Base-by-base conservation (phyloP, 768 basidiomycete species). In the Lactarius trivialis region DNA sequence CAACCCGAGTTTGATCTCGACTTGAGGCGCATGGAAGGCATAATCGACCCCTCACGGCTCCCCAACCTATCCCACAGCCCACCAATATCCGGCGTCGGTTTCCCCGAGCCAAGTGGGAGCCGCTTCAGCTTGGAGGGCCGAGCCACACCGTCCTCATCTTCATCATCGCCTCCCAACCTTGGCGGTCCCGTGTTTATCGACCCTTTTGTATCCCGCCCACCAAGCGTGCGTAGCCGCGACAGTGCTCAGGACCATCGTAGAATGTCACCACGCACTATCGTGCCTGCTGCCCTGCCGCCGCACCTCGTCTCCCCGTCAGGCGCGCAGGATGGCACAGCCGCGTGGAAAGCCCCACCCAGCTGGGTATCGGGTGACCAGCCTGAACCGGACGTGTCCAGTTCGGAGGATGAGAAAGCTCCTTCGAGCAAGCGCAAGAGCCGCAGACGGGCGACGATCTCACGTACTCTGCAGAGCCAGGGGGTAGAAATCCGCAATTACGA, bases 1-100 rank as follows among this genome's bases (percentile, higher is more conserved):
- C 36, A 73, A 49, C 72, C 71, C 15, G 73, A 76, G 37, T 77
- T 83, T 61, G 88, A 91, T 71, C 82, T 82, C 21, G 82, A 93
- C 70, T 71, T 91, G 49, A 81, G 86, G 11, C 75, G 82, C 55
- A 93, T 97, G 82, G 86, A 89, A 41, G 94, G 88, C 7, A 93
- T 97, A 69, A 76, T 96, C 64, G 78, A 93, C 71, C 73, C 76
- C 0, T 73, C 69, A 19, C 57, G 62, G 17, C 53, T 68, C 24
- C 63, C 63, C 60, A 55, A 30, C 56, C 56, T 41, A 60, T 67
- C 65, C 55, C 75, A 73, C 64, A 68, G 61, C 39, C 75, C 80
- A 1, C 77, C 78, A 4, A 74, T 77, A 51, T 78, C 80, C 70
- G 75, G 77, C 56, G 64, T 79, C 68, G 79, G 78, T 61, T 73